Evolutionary conservation across 192 early-diverging fungal species (phyloP), one percentile per base, ranked within the genome.

Genomic region (Podila minutissima): DNA sequence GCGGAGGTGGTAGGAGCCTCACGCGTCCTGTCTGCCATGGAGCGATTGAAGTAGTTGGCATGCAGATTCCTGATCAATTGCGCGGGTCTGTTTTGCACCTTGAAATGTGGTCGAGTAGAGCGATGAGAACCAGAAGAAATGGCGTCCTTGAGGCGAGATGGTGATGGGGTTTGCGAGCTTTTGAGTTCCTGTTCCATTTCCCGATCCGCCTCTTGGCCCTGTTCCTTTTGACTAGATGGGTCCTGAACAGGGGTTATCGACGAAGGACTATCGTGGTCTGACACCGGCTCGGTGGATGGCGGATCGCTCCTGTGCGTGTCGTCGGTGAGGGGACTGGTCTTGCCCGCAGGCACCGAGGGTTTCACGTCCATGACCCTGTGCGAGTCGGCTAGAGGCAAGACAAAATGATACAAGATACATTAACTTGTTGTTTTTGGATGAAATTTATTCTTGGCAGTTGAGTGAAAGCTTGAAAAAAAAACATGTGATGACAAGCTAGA

Each of bases 1-100:
- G 55, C 48, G 2, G 71, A 81, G 15, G 53, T 50, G 11, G 29
- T 26, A 19, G 51, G 26, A 17, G 28, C 32, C 31, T 20, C 38
- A n/a, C 62, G 37, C 12, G 59, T 31, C 4, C 17, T 35, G 9
- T 66, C 63, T 38, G 49, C 32, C 26, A 41, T 19, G 20, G 29
- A 63, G 0, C 38, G 65, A 19, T 60, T 72, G 62, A 81, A 73
- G 29, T 81, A 81, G 62, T 58, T 81, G 33, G 77, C 77, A 46
- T 81, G 77, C 9, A 81, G 61, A 33, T 81, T 81, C 60, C 77
- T 81, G 71, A 81, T 81, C 51, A 81, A 32, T 26, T 69, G 77
- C 2, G 70, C 77, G 7, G 77, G 77, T 53, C 77, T 24, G 33
- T 61, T 69, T 32, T 59, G 68, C 29, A 78, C 37, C 26, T 57